These are phyloP conservation scores for Tetradesmus obliquus DNA, from an alignment of 139 green algal genomes.

Conservation along the genomic window DNA sequence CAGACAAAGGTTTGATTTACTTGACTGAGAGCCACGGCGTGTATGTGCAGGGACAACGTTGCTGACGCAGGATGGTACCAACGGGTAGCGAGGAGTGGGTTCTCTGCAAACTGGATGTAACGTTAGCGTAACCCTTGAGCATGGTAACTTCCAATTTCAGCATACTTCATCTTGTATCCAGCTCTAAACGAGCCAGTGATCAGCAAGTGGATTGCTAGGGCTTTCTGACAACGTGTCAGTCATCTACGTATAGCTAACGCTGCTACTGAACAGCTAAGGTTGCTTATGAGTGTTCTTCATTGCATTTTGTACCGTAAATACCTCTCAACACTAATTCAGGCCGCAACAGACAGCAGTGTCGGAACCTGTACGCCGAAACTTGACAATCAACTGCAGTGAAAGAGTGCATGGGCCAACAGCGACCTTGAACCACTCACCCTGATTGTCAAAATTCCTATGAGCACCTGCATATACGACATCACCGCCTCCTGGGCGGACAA, in stretches of 20 bases:
- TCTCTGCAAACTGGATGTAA: neutral
- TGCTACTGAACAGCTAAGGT: no score
- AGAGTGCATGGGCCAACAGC: neutral
- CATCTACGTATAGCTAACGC: no score
- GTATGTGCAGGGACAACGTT: neutral
- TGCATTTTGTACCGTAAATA: no score
- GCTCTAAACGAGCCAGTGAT: no score
- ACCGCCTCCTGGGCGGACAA: constrained; percentile 42
- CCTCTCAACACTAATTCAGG: neutral
- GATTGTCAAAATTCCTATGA: neutral
- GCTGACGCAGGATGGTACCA: neutral
- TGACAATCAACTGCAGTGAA: neutral
- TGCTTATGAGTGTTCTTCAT: no score
- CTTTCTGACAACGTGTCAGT: no score
- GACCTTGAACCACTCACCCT: neutral
- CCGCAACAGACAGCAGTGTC: neutral
- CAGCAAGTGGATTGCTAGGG: no score
- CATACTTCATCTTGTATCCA: no score
- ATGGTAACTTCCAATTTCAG: no score
- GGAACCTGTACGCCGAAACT: neutral
- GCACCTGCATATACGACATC: constrained; percentile 43
- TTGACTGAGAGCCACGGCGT: no score
- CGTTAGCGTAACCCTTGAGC: neutral
- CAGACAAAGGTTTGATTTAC: no score
- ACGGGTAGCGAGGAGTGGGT: neutral